Conservation (phyloP, 768 basidiomycete genomes). For the Leccinum incarnatum region DNA sequence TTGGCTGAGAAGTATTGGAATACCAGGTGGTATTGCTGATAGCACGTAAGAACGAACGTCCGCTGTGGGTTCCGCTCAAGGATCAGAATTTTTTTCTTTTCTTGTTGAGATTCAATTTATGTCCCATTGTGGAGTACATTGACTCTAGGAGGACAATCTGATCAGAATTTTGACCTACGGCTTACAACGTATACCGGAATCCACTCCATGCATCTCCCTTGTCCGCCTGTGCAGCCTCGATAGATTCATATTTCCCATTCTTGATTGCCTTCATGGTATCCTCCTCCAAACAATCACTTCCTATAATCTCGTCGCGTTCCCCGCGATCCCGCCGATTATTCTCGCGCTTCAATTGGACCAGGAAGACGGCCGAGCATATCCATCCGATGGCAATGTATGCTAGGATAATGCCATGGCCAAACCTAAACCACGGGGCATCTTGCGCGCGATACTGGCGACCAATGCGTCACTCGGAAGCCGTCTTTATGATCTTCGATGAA, state of each 20-base stretch:
- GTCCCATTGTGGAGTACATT: too few relatives aligned
- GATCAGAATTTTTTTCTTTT: neutral
- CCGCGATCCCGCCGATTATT: constrained; percentile 64
- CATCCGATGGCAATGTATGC: constrained; percentile 69
- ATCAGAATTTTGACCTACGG: neutral
- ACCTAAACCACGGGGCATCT: constrained; percentile 64
- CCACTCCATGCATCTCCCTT: constrained; percentile 78
- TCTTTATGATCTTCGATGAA: neutral
- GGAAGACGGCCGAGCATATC: constrained; percentile 48
- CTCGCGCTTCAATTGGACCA: constrained; percentile 50
- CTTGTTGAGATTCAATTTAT: too few relatives aligned
- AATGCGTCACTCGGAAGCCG: neutral
- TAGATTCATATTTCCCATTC: constrained; percentile 55
- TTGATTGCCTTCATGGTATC: constrained; percentile 24
- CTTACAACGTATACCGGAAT: constrained; percentile 59
- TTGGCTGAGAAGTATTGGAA: neutral
- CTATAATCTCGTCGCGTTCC: constrained; percentile 64
- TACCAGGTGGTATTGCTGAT: neutral
- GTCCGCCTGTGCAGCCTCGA: constrained; percentile 52
- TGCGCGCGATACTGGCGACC: constrained; percentile 54
- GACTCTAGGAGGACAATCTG: neutral
- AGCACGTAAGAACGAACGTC: neutral
- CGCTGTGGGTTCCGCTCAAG: neutral
- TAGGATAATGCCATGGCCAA: constrained; percentile 68
- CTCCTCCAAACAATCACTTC: constrained; percentile 43